Base-by-base conservation (phyloP, 2,329 filamentous ascomycete species). In the Knoxdaviesia capensis region DNA sequence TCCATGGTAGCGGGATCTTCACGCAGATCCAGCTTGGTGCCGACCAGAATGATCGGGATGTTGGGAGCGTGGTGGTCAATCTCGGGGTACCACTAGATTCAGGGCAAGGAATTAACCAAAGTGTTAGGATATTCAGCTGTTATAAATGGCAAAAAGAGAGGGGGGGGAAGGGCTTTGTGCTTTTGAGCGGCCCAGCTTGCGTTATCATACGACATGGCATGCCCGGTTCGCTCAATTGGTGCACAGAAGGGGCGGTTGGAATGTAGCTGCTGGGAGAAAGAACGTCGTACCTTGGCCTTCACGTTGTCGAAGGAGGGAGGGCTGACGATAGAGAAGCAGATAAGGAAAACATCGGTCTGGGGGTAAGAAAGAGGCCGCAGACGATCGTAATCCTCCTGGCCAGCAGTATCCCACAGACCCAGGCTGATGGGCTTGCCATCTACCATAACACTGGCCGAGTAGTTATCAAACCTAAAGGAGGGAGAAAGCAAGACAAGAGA, bases 291-390 rank as follows among this genome's bases (percentile, higher is more conserved):
- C 80, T 96, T 98, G 47, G 87, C 87, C 66, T 86, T 90, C 58
- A 98, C 88, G 75, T 98, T 98, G 64, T 96, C 90, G 56, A 94
- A 96, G 32, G 88, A 94, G 28, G 90, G 85, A 40, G 88, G 88
- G 75, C 83, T 92, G 63, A 94, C 87, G 56, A 96, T 92, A 50
- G 87, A 94, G 65, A 96, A 96, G 66, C 88, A 96, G 59, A 96
- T 94, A 50, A 96, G 69, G 63, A 96, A 96, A 40, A 96, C 90
- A 55, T 98, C 90, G 46, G 90, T 96, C 66, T 98, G 88, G 7
- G 90, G 90, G 63, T 96, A 98, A 36, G 88, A 96, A 46, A 98
- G 76, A 47, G 88, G 88, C 54, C 88, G 79, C 57, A 96, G 70
- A 61, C 88, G 74, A 59, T 96, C 88, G 66, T 96, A 96, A 71